phyloP scores from a whole-genome alignment of 208 protist genomes.

The Trypanosoma scelopori region DNA sequence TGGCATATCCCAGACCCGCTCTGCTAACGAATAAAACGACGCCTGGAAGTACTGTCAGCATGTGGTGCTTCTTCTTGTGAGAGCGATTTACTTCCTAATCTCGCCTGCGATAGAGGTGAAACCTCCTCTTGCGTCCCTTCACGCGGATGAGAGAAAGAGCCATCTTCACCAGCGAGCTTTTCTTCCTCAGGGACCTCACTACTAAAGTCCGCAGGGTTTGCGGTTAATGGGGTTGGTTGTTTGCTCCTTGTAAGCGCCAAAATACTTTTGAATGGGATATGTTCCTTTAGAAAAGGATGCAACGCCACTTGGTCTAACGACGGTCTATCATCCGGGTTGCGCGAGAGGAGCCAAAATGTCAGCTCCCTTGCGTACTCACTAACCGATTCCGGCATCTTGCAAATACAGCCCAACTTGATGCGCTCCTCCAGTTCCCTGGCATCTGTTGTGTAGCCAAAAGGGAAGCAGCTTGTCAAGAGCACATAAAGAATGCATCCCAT shows the following conservation, averaged over 20 bases:
- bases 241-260: slow-evolving; percentile 39
- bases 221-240: slow-evolving; percentile 33
- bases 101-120: neutral
- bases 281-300: slow-evolving; percentile 63
- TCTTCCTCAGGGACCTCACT: slow-evolving; percentile 47
- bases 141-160: neutral
- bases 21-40: slow-evolving; percentile 15
- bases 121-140: neutral
- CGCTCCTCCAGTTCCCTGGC: slow-evolving; percentile 46
- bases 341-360: slow-evolving; percentile 62
- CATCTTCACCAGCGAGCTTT: slow-evolving; percentile 11
- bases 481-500: slow-evolving; percentile 86
- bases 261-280: slow-evolving; percentile 50
- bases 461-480: slow-evolving; percentile 79
- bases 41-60: slow-evolving; percentile 3
- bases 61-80: neutral
- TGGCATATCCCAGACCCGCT: neutral
- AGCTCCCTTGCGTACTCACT: slow-evolving; percentile 59
- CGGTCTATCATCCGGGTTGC: slow-evolving; percentile 51
- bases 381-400: slow-evolving; percentile 51
- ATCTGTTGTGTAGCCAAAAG: slow-evolving; percentile 74
- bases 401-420: slow-evolving; percentile 54
- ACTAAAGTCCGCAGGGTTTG: slow-evolving; percentile 69
- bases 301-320: slow-evolving; percentile 64
- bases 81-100: neutral